A percentile compares a stretch with the other conserved stretches of the same genome.
Evolutionary conservation across 1,139 yeast genomes (phyloP).

Genomic region (Nakaseomyces glabratus): DNA sequence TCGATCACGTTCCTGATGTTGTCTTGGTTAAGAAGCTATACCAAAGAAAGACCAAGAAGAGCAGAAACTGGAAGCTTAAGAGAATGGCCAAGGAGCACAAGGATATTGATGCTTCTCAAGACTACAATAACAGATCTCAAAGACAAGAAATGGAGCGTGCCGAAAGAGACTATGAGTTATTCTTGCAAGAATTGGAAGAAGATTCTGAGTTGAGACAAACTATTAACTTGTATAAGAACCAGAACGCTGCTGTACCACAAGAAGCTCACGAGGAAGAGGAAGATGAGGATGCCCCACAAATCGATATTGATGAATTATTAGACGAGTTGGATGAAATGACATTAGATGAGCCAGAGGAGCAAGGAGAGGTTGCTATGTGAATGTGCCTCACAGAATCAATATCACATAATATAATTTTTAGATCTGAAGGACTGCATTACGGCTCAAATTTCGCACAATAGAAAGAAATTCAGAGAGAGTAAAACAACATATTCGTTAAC

Average conservation of each 20-base stretch:
- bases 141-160: slow-evolving; percentile 86
- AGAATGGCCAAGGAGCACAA: slow-evolving; percentile 96
- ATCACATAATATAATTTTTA: too few species aligned
- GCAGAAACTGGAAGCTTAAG: slow-evolving; percentile 90
- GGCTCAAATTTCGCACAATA: too few species aligned
- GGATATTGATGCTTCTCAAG: slow-evolving; percentile 72
- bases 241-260: slow-evolving; percentile 27
- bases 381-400: too few species aligned
- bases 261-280: slow-evolving; percentile 41
- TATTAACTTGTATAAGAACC: slow-evolving; percentile 75
- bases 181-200: slow-evolving; percentile 96
- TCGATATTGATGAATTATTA: slow-evolving; percentile 71
- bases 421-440: too few species aligned
- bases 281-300: slow-evolving; percentile 68
- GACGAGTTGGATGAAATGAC: slow-evolving; percentile 94
- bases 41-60: slow-evolving; percentile 66
- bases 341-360: slow-evolving; percentile 39
- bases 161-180: slow-evolving; percentile 88
- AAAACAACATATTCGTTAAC: too few species aligned
- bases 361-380: too few species aligned
- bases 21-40: slow-evolving; percentile 86
- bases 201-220: slow-evolving; percentile 91
- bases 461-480: too few species aligned
- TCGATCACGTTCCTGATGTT: slow-evolving; percentile 72
- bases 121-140: slow-evolving; percentile 57